Evolutionary conservation across 352 stramenopile species (phyloP).

Genomic region (Globisporangium nunn): DNA sequence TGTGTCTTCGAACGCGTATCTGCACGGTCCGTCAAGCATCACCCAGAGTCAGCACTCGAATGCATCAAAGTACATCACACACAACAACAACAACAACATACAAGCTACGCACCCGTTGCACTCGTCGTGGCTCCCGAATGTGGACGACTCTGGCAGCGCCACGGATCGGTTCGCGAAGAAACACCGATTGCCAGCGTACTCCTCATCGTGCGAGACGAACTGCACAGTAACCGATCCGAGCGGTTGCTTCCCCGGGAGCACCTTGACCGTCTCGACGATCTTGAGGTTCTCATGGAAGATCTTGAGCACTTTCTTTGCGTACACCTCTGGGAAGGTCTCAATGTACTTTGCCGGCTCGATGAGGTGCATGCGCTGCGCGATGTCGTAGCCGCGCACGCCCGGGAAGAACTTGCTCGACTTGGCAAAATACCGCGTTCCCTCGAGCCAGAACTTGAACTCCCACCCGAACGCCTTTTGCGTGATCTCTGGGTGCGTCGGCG

Average conservation of each 20-base stretch:
- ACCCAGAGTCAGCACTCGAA: conserved; percentile 1
- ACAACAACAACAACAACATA: conserved; percentile 1
- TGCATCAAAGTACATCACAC: conserved; percentile 1
- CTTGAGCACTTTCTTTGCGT: conserved; percentile 42
- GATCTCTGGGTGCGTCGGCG: conserved; percentile 23
- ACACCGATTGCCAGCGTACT: conserved; percentile 40
- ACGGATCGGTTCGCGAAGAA: conserved; percentile 47
- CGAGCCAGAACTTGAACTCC: conserved; percentile 57
- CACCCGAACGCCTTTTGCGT: conserved; percentile 49
- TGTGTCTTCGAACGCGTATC: conserved; percentile 52
- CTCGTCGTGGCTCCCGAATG: conserved; percentile 47
- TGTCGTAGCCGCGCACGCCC: conserved; percentile 35
- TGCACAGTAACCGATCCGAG: conserved; percentile 39
- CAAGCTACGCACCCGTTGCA: conserved; percentile 33
- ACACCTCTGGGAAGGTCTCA: conserved; percentile 52
- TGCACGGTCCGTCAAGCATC: not conserved
- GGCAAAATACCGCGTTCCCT: conserved; percentile 44
- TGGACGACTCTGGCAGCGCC: conserved; percentile 25
- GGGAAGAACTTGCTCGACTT: conserved; percentile 60
- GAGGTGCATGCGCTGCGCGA: conserved; percentile 47
- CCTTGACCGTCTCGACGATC: conserved; percentile 48
- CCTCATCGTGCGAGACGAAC: conserved; percentile 35
- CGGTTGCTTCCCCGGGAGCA: conserved; percentile 37
- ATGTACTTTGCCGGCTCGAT: conserved; percentile 48
- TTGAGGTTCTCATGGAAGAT: conserved; percentile 41